Base-by-base conservation (phyloP, 495 filamentous ascomycete genomes). In the Massariosphaeria phaeospora region DNA sequence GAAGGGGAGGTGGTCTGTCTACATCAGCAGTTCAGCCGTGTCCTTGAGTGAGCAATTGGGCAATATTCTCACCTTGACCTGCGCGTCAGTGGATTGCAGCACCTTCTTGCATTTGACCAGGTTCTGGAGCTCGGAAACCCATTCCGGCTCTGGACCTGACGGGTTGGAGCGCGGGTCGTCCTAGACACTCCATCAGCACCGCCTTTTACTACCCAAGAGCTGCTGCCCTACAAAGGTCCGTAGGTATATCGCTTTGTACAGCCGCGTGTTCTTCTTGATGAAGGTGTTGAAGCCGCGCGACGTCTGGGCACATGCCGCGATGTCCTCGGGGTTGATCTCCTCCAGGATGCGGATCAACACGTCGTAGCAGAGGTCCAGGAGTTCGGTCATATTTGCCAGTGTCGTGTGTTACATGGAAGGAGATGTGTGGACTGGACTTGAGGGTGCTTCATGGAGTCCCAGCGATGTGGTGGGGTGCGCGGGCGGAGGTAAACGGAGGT, bases 161-260 rank as follows among this genome's bases (percentile, higher is more conserved):
- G 39, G 20, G 8, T 21, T 34, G 31, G 21, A 20, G 1, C 59
- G 63, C 12, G 71, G 72, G 18, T 74, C 64, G 49, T 80, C 75
- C 69, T 75, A 60, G 39, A 15, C 31, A n/a, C 40, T 4, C 39
- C 3, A 52, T 63, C 34, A 53, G 49, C 45, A 21, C n/a, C n/a
- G n/a, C n/a, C n/a, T n/a, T n/a, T n/a, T n/a, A 38, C 17, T 34
- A 2, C 13, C n/a, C 10, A n/a, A 18, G 42, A 36, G 12, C 10
- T 15, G 26, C 0, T 3, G 30, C 8, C 61, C 59, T 64, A 78
- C 62, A 63, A 65, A 78, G 18, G 66, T 52, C 17, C 66, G 66
- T 15, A 77, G 67, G 62, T 82, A 85, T 9, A 80, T 61, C 10
- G 72, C 68, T 54, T 75, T 78, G 53, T 72, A 79, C 13, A 86